These are phyloP conservation scores for Penicillium cinerascens DNA, from an alignment of 495 filamentous ascomycete genomes.

Conservation along the genomic window DNA sequence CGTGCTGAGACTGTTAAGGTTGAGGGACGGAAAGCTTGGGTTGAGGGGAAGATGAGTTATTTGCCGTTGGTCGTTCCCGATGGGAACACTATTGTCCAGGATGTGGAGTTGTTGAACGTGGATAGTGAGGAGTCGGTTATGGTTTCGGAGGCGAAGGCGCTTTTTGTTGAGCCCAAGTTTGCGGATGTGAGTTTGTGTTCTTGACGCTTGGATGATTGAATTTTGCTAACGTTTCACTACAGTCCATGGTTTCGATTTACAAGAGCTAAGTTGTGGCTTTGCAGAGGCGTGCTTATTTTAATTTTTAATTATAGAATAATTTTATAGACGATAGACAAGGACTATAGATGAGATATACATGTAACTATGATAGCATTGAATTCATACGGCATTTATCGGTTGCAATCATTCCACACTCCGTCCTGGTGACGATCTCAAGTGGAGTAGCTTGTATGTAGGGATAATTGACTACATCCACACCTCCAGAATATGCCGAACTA, in stretches of 20 bases:
- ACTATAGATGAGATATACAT: not conserved
- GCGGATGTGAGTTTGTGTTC: slow-evolving; percentile 52
- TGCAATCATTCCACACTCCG: not conserved
- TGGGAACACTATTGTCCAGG: not conserved
- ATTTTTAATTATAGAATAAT: not conserved
- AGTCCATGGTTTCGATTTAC: slow-evolving; percentile 43
- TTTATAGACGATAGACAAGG: not conserved
- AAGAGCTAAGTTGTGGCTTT: slow-evolving; percentile 14
- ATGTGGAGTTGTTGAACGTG: slow-evolving; percentile 21
- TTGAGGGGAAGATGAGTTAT: slow-evolving; percentile 34
- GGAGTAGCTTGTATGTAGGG: too few relatives aligned
- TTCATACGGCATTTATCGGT: not conserved
- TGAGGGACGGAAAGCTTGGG: slow-evolving; percentile 43
- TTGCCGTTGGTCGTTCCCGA: slow-evolving; percentile 11
- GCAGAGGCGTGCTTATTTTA: too few relatives aligned
- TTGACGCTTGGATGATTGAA: not conserved
- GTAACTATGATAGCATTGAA: too few relatives aligned
- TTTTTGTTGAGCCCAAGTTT: slow-evolving; percentile 86
- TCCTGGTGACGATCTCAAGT: not conserved
- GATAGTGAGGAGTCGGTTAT: slow-evolving; percentile 55
- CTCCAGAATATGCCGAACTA: too few relatives aligned
- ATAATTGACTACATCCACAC: not conserved
- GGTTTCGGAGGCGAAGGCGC: slow-evolving; percentile 71
- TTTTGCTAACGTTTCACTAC: slow-evolving; percentile 12
- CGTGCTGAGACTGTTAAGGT: slow-evolving; percentile 44